phyloP scores from a whole-genome alignment of 257 asterid genomes.

The Solanum rostratum region DNA sequence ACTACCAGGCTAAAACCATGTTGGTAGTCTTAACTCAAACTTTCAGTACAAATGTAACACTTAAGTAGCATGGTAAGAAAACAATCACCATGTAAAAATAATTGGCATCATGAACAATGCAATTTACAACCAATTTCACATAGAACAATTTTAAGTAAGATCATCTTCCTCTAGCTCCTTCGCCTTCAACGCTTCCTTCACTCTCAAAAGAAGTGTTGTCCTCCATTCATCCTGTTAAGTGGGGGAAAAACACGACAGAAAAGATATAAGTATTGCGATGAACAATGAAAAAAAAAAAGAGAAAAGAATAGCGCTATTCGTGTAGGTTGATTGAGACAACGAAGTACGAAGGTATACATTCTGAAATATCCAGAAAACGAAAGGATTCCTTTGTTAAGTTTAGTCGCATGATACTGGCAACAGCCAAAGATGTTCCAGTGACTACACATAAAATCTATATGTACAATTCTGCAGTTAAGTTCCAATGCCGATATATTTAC shows the following conservation, averaged over 20 bases:
- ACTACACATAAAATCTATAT: not conserved
- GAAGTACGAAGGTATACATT: not conserved
- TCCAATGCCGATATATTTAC: not conserved
- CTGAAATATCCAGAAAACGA: not conserved
- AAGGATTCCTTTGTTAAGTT: not conserved
- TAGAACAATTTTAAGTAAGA: slow-evolving; percentile 46
- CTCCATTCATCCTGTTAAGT: slow-evolving; percentile 69
- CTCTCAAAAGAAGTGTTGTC: slow-evolving; percentile 89
- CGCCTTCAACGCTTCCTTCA: slow-evolving; percentile 88
- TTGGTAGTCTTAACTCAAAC: not conserved
- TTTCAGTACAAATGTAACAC: not conserved
- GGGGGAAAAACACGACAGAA: slow-evolving; percentile 14
- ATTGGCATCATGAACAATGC: not conserved
- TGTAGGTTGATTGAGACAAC: not conserved
- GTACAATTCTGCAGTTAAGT: not conserved
- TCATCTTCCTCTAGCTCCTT: slow-evolving; percentile 91
- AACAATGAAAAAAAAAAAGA: not conserved
- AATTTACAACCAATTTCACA: not conserved
- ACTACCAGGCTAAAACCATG: not conserved
- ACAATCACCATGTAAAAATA: not conserved
- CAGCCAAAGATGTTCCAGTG: not conserved
- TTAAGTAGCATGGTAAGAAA: not conserved
- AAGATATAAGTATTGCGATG: not conserved
- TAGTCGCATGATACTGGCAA: not conserved
- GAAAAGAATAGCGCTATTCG: not conserved